These are phyloP conservation scores for Penicillium daleae DNA, from an alignment of 495 filamentous ascomycete genomes.

Conservation along the genomic window DNA sequence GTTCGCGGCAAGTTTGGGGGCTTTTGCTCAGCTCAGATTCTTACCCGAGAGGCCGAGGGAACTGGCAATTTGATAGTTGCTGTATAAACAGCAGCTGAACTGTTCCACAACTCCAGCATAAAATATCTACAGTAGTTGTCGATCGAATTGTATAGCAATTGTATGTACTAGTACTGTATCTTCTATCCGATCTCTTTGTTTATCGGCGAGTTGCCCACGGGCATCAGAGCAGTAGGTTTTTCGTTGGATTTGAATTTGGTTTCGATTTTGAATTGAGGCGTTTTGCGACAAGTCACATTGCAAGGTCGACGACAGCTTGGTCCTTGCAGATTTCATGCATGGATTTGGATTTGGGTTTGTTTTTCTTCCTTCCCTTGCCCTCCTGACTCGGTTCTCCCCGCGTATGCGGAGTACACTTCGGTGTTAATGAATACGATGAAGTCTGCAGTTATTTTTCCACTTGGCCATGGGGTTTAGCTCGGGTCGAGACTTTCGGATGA, in stretches of 20 bases:
- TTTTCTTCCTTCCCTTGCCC: constrained; percentile 9
- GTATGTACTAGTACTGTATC: too few species aligned
- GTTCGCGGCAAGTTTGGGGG: constrained; percentile 13
- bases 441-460: too few species aligned
- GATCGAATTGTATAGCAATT: not conserved
- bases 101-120: not conserved
- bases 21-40: constrained; percentile 1
- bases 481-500: not conserved
- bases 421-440: not conserved
- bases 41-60: not conserved
- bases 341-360: not conserved
- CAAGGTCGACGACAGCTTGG: constrained; percentile 33
- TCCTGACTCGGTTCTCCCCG: not conserved
- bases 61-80: not conserved
- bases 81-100: not conserved
- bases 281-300: constrained; percentile 41
- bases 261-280: constrained; percentile 16
- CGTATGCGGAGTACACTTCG: not conserved
- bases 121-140: too few species aligned
- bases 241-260: not conserved
- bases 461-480: too few species aligned
- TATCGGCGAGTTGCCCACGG: not conserved
- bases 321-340: constrained; percentile 45
- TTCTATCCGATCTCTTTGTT: not conserved
- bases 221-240: not conserved